Evolutionary conservation across 2,329 filamentous ascomycete species (phyloP).

Genomic region (Arthrobotrys musiformis): DNA sequence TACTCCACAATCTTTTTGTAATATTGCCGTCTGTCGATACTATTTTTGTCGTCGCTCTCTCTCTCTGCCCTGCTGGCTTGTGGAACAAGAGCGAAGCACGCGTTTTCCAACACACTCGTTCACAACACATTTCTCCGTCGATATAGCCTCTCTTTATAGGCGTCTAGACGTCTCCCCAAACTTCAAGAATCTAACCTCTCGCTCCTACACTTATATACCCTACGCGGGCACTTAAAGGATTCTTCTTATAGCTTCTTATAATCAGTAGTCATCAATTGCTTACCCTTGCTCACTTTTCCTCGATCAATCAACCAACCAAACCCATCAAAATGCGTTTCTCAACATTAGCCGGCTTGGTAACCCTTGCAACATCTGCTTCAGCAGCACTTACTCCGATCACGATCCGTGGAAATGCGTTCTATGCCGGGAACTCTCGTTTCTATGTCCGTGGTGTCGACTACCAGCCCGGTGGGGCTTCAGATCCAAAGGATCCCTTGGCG

Average conservation of each 20-base stretch:
- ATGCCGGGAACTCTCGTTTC: conserved; percentile 71
- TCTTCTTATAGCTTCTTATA: neutral
- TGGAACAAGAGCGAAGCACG: conserved; percentile 8
- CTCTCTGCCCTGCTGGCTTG: conserved; percentile 20
- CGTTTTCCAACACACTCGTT: conserved; percentile 39
- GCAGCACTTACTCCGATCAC: conserved; percentile 51
- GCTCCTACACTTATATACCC: neutral
- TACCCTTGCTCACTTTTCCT: neutral
- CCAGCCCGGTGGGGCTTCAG: conserved; percentile 72
- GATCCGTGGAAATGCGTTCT: conserved; percentile 67
- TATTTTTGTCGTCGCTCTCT: conserved; percentile 38
- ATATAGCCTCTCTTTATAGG: conserved; percentile 1
- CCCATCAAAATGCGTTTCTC: conserved; percentile 64
- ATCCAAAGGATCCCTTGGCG: conserved; percentile 78
- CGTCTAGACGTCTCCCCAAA: neutral
- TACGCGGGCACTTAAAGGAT: neutral
- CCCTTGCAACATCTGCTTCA: conserved; percentile 57
- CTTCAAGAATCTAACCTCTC: neutral
- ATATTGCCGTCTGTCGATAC: conserved; percentile 13
- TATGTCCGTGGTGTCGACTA: conserved; percentile 74
- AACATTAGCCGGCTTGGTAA: conserved; percentile 67
- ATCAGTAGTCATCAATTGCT: conserved; percentile 11
- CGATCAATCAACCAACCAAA: too few relatives aligned
- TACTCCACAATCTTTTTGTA: conserved; percentile 19
- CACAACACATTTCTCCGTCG: conserved; percentile 35